Percentiles rank a stretch among this genome's conserved stretches.
Conservation (phyloP, 2,329 filamentous ascomycete genomes). For the Fusarium chlamydosporum region DNA sequence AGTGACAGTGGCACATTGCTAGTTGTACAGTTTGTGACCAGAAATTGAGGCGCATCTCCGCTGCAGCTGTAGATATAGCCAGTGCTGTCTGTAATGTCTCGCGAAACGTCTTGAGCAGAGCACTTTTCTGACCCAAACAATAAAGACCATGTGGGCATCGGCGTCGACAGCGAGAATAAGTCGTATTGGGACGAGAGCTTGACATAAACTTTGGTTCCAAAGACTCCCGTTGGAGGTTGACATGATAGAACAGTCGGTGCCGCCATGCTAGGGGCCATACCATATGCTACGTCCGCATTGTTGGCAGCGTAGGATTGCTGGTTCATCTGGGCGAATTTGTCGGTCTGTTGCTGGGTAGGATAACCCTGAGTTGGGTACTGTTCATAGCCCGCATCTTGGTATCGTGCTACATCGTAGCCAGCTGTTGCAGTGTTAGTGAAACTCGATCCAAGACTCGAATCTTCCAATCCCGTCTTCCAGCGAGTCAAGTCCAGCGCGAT, state of each 20-base stretch:
- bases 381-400: conserved; percentile 70
- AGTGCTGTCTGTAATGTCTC: conserved; percentile 68
- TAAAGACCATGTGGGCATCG: conserved; percentile 71
- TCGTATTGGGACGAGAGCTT: conserved; percentile 83
- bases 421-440: conserved; percentile 41
- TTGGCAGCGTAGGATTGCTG: conserved; percentile 72
- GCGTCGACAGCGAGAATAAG: conserved; percentile 70
- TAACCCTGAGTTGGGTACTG: conserved; percentile 66
- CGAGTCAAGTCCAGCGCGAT: not conserved
- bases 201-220: conserved; percentile 79
- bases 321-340: conserved; percentile 67
- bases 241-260: conserved; percentile 75
- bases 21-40: conserved; percentile 65
- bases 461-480: not conserved
- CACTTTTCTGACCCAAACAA: conserved; percentile 85
- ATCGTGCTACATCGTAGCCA: conserved; percentile 73
- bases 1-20: conserved; percentile 70
- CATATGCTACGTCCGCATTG: conserved; percentile 73
- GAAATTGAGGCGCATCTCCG: conserved; percentile 75
- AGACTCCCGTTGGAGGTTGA: conserved; percentile 76
- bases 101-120: conserved; percentile 70
- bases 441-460: not conserved
- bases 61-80: conserved; percentile 80
- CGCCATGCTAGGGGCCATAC: conserved; percentile 66
- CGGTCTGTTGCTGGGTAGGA: conserved; percentile 62